Conservation (phyloP, 768 basidiomycete genomes). For the Russula ochroleuca region DNA sequence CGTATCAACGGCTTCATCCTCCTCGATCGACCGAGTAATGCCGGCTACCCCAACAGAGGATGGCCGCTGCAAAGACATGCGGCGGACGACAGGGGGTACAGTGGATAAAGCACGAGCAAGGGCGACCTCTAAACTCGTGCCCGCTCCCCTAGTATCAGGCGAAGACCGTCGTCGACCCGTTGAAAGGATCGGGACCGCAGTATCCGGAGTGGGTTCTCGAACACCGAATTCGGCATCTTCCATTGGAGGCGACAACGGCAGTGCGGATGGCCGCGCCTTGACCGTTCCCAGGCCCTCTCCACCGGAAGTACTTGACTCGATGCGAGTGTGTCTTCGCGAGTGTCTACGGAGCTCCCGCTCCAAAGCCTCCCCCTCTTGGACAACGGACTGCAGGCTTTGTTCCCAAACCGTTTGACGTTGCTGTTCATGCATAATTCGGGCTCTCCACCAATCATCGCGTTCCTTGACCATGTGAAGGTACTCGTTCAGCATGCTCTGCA, state of each 20-base stretch:
- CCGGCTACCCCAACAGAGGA: background rate
- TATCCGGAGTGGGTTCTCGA: conserved; percentile 6
- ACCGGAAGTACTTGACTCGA: conserved; percentile 29
- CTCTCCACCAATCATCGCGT: conserved; percentile 77
- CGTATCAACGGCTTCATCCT: conserved; percentile 43
- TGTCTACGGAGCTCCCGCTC: conserved; percentile 71
- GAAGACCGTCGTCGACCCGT: background rate
- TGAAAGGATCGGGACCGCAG: conserved; percentile 12
- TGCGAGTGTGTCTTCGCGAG: conserved; percentile 55
- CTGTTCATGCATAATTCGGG: conserved; percentile 59
- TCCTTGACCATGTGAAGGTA: conserved; percentile 66
- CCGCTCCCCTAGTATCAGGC: background rate
- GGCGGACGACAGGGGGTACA: conserved; percentile 1
- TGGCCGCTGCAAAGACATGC: conserved; percentile 20
- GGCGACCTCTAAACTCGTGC: conserved; percentile 1
- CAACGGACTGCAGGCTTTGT: conserved; percentile 81
- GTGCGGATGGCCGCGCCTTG: conserved; percentile 24
- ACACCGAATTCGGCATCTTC: conserved; percentile 19
- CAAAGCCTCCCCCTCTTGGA: conserved; percentile 76
- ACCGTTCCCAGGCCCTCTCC: conserved; percentile 30
- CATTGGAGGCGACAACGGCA: conserved; percentile 17
- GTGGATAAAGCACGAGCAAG: conserved; percentile 13
- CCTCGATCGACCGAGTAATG: conserved; percentile 25
- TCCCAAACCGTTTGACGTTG: conserved; percentile 76
- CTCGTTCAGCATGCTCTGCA: conserved; percentile 58